Evolutionary conservation across 192 early-diverging fungal species (phyloP), one percentile per base, ranked within the genome.

Genomic region (Kappamyces sp.): DNA sequence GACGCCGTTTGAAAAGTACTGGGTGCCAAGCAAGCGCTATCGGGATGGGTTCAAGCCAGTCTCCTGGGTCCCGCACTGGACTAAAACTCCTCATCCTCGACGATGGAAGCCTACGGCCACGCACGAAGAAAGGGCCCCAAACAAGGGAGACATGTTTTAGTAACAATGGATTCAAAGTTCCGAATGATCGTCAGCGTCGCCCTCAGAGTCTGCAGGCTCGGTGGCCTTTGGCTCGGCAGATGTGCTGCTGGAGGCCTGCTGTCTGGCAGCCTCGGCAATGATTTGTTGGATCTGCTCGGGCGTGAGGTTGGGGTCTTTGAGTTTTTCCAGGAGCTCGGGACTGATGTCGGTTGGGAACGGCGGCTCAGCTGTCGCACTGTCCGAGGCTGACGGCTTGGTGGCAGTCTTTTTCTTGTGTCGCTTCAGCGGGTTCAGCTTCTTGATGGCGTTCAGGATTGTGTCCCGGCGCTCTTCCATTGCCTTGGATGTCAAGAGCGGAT

Each of bases 401-500:
- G 22, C 14, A 0, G 42, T 43, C 42, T 43, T 43, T 9, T 9
- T 9, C 14, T 43, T 43, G 42, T 11, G 8, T 9, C 42, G 42
- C 8, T 11, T 43, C 9, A 14, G 9, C 14, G 42, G 42, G 14
- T 43, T 43, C 42, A 43, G 14, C 42, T 43, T 43, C 72, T 63
- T 63, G 70, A 66, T 61, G 75, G 1, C 84, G 65, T 1, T 63
- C 57, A 8, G 69, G 62, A 46, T 83, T 63, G 30, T 70, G 72
- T 7, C 59, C 66, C n/a, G 76, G 73, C 66, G 65, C 42, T 39
- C 53, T 31, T 33, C 38, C 3, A 54, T 74, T 78, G 46, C 67
- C 38, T 49, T 83, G 69, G 22, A 88, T 74, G 33, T 86, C 81
- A 94, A 75, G 4, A 80, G 81, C 6, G 91, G 91, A 34, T 84